Evolutionary conservation across 768 basidiomycete species (phyloP).

Genomic region (Russula earlei): DNA sequence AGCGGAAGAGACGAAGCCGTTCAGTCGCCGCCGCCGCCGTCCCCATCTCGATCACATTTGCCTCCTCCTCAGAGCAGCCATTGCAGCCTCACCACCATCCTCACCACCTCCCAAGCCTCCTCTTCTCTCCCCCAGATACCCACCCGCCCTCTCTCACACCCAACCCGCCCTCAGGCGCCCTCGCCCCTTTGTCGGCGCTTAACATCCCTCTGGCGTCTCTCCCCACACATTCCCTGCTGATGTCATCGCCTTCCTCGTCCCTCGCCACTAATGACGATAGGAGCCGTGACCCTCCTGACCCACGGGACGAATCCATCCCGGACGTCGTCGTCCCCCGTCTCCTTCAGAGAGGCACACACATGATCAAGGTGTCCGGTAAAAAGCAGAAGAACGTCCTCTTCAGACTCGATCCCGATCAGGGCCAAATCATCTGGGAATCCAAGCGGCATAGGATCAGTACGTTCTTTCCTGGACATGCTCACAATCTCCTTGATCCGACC

Average conservation of each 20-base stretch:
- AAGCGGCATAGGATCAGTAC: constrained; percentile 56
- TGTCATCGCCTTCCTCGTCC: not conserved
- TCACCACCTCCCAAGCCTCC: constrained; percentile 1
- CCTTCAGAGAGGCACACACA: constrained; percentile 54
- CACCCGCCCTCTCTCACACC: not conserved
- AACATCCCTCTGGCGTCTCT: not conserved
- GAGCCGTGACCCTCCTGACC: not conserved
- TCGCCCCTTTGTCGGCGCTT: not conserved
- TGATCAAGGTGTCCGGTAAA: constrained; percentile 79
- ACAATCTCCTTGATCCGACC: not conserved
- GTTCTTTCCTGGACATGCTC: constrained; percentile 24
- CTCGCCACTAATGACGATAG: not conserved
- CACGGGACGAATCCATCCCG: not conserved
- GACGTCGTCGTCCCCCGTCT: constrained; percentile 47
- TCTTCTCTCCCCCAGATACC: not conserved
- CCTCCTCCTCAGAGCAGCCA: too few relatives aligned
- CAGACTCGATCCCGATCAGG: constrained; percentile 68
- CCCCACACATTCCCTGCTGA: not conserved
- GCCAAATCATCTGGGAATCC: constrained; percentile 71
- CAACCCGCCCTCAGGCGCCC: not conserved
- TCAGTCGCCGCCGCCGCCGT: constrained; percentile 5
- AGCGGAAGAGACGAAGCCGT: not conserved
- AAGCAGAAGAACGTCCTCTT: constrained; percentile 65
- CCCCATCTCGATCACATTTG: not conserved
- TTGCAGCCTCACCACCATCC: too few relatives aligned